Percentiles rank a stretch among this genome's conserved stretches.
Evolutionary conservation across 495 filamentous ascomycete genomes (phyloP).

Genomic region (Penicillium dipodomyicola): DNA sequence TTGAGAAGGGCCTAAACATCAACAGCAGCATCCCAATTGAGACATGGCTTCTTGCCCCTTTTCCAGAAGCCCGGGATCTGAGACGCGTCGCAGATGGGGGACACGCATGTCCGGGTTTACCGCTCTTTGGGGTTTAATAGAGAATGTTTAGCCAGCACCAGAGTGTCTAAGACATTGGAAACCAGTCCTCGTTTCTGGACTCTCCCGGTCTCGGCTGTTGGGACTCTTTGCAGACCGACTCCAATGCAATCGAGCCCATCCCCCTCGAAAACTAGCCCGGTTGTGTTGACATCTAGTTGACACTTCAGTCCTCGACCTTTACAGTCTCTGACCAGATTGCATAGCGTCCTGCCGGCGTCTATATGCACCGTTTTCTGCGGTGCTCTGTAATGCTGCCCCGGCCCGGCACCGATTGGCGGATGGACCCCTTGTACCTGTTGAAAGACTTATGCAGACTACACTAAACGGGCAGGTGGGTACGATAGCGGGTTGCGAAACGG

Average conservation of each 20-base stretch:
- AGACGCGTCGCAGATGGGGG: constrained; percentile 5
- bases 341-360: constrained; percentile 3
- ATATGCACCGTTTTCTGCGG: constrained; percentile 18
- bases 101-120: constrained; percentile 21
- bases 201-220: constrained; percentile 17
- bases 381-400: constrained; percentile 2
- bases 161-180: constrained; percentile 30
- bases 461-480: constrained; percentile 15
- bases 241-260: constrained; percentile 2
- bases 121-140: constrained; percentile 23
- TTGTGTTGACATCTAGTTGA: not conserved
- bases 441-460: constrained; percentile 10
- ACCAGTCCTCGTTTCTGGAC: constrained; percentile 12
- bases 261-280: constrained; percentile 4
- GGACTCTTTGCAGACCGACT: constrained; percentile 11
- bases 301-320: constrained; percentile 3
- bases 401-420: constrained; percentile 9
- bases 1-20: constrained; percentile 14
- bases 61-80: constrained; percentile 21
- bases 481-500: constrained; percentile 20
- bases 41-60: constrained; percentile 18
- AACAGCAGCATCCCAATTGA: constrained; percentile 22
- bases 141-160: not conserved
- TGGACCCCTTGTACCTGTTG: constrained; percentile 9
- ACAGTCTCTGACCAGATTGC: constrained; percentile 1